phyloP scores from a whole-genome alignment of 768 basidiomycete species.

The Kwoniella europaea region DNA sequence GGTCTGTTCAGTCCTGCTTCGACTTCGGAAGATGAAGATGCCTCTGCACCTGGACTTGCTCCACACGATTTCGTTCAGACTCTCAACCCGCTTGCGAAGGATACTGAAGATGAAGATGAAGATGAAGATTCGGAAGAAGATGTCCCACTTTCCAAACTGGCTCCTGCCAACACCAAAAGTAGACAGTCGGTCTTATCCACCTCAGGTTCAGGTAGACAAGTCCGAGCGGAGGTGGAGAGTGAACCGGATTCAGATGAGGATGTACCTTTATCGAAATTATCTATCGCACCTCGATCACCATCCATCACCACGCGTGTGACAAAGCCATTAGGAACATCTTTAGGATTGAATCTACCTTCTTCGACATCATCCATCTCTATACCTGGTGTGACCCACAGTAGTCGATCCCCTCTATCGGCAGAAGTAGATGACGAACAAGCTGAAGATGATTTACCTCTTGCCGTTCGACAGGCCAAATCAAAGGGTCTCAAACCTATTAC shows the following conservation, averaged over 20 bases:
- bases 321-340: conserved; percentile 8
- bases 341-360: conserved; percentile 10
- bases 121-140: conserved; percentile 38
- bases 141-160: conserved; percentile 49
- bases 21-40: conserved; percentile 12
- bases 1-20: not conserved
- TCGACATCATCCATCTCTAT: too few species aligned
- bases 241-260: conserved; percentile 24
- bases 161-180: not conserved
- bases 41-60: not conserved
- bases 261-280: conserved; percentile 19
- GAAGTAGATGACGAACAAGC: conserved; percentile 32
- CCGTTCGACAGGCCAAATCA: conserved; percentile 30
- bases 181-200: not conserved
- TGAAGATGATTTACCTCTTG: conserved; percentile 55
- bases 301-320: not conserved
- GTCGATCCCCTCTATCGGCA: not conserved
- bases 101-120: conserved; percentile 11
- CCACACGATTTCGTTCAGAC: not conserved
- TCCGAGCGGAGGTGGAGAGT: not conserved
- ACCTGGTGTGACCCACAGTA: not conserved
- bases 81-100: not conserved
- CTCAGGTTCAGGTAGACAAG: not conserved
- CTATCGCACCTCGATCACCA: conserved; percentile 8
- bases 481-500: conserved; percentile 22